Conservation (phyloP, 106 monocot genomes). For the Dioscorea zingiberensis region DNA sequence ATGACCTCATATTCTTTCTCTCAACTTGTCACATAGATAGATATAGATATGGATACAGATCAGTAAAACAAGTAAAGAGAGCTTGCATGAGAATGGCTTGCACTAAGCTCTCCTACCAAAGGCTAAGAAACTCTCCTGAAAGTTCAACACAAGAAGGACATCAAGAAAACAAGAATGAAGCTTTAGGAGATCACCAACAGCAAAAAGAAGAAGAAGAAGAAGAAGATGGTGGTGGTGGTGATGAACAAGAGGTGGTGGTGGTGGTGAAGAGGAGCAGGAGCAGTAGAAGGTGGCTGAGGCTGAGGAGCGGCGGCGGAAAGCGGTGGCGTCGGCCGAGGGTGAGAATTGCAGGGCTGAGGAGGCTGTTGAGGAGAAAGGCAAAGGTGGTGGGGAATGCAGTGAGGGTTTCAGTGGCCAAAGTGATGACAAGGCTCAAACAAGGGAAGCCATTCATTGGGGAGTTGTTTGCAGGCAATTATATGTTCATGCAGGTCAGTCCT, state of each 20-base stretch:
- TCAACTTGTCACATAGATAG: too few species aligned
- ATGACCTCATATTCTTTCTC: too few species aligned
- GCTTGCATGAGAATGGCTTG: background rate
- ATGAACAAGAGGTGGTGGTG: background rate
- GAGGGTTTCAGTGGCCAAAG: conserved; percentile 18
- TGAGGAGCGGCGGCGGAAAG: background rate
- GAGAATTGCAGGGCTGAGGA: conserved; percentile 15
- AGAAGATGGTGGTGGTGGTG: conserved; percentile 4
- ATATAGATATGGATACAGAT: too few species aligned
- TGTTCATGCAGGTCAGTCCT: conserved; percentile 42
- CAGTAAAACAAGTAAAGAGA: too few species aligned
- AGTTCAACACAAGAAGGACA: too few species aligned
- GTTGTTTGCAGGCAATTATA: conserved; percentile 30
- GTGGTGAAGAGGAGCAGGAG: background rate
- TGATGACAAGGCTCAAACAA: conserved; percentile 28
- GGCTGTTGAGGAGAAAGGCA: conserved; percentile 14
- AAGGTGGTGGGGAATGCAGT: conserved; percentile 9
- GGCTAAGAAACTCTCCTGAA: conserved; percentile 11
- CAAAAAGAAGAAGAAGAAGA: conserved; percentile 9
- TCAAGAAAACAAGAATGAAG: too few species aligned
- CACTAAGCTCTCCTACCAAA: conserved; percentile 32
- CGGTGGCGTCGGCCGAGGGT: conserved; percentile 22
- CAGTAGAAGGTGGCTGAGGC: conserved; percentile 10
- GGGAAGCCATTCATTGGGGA: conserved; percentile 27
- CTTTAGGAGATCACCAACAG: too few species aligned